Evolutionary conservation across 331 rosid genomes (phyloP).

Genomic region (Arachis monticola): DNA sequence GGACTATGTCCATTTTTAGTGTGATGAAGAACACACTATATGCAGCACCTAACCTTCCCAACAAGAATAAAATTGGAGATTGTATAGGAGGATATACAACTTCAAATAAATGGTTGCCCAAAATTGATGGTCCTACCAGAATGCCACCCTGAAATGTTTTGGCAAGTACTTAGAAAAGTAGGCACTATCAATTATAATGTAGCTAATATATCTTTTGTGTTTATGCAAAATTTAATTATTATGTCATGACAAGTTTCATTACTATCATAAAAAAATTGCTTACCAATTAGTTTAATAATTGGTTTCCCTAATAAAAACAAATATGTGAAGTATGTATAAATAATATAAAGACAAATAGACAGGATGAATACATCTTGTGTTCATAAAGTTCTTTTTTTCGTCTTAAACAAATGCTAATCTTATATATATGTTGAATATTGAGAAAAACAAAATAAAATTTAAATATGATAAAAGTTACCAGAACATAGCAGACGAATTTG

Average conservation of each 20-base stretch:
- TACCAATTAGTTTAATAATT: too few species aligned
- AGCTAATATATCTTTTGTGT: too few species aligned
- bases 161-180: too few species aligned
- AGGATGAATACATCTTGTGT: too few species aligned
- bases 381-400: too few species aligned
- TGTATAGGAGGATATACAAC: conserved; percentile 31
- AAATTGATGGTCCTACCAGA: conserved; percentile 53
- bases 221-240: too few species aligned
- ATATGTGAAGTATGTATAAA: too few species aligned
- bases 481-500: conserved; percentile 47
- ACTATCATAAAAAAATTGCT: too few species aligned
- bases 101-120: conserved; percentile 34
- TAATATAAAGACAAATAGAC: too few species aligned
- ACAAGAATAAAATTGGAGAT: not conserved
- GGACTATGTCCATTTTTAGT: conserved; percentile 44
- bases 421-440: not conserved
- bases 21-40: conserved; percentile 46
- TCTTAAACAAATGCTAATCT: not conserved
- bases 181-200: too few species aligned
- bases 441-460: not conserved
- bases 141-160: conserved; percentile 51
- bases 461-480: conserved; percentile 38
- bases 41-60: conserved; percentile 18
- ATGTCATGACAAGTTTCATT: too few species aligned
- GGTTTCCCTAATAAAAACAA: too few species aligned